phyloP scores from a whole-genome alignment of 2,329 filamentous ascomycete genomes.

The Pseudogymnoascus destructans region DNA sequence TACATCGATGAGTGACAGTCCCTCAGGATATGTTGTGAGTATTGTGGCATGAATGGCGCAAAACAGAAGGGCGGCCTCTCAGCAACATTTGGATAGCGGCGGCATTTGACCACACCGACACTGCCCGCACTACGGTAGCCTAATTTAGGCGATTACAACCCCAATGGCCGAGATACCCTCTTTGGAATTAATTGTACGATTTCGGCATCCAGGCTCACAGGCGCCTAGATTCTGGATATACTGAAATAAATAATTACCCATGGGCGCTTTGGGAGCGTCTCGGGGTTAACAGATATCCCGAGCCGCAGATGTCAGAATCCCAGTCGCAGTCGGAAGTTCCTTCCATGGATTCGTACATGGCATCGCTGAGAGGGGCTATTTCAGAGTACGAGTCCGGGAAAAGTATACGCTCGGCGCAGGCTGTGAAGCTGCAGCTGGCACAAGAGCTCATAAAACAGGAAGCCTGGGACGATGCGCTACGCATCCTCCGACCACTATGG shows the following conservation, averaged over 20 bases:
- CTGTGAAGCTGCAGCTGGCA: conserved; percentile 36
- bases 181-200: neutral
- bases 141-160: conserved; percentile 8
- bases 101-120: conserved; percentile 1
- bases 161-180: conserved; percentile 6
- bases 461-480: conserved; percentile 41
- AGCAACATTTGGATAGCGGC: conserved; percentile 7
- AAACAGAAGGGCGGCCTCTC: neutral
- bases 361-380: neutral
- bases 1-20: neutral
- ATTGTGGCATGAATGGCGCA: conserved; percentile 5
- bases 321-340: neutral
- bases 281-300: conserved; percentile 1
- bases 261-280: conserved; percentile 7
- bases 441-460: conserved; percentile 39
- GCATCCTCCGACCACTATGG: conserved; percentile 44
- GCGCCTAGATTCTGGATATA: conserved; percentile 8
- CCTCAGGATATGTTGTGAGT: conserved; percentile 5
- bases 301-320: conserved; percentile 5
- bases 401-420: neutral
- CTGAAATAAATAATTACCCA: neutral
- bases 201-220: neutral
- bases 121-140: conserved; percentile 5
- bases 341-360: conserved; percentile 7
- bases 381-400: neutral